Percentiles rank a stretch among this genome's conserved stretches.
phyloP scores from a whole-genome alignment of 1,284 basidiomycete genomes.

The Naganishia albida region DNA sequence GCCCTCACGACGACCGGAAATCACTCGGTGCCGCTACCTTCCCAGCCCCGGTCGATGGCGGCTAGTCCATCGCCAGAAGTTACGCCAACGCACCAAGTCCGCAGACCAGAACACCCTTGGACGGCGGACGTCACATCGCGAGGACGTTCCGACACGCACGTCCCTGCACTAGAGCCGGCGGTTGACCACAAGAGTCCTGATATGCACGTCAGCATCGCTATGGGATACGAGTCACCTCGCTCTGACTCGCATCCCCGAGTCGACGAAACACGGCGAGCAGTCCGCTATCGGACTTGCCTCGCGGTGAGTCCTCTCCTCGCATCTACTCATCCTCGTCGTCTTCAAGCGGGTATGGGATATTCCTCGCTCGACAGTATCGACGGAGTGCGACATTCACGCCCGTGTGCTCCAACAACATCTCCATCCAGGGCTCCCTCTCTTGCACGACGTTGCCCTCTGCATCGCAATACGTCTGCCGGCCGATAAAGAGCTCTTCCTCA shows the following conservation, averaged over 20 bases:
- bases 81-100: conserved; percentile 15
- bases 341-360: neutral
- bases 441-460: neutral
- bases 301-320: too few relatives aligned
- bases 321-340: conserved; percentile 2
- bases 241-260: neutral
- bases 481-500: neutral
- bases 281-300: neutral
- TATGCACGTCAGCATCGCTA: neutral
- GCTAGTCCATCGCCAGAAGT: conserved; percentile 2
- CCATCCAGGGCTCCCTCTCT: conserved; percentile 61
- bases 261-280: neutral
- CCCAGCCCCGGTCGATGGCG: conserved; percentile 16
- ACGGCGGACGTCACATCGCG: conserved; percentile 14
- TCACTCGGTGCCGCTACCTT: conserved; percentile 21
- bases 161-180: conserved; percentile 5
- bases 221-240: neutral
- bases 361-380: neutral
- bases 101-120: neutral
- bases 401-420: conserved; percentile 53
- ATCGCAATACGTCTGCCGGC: conserved; percentile 7
- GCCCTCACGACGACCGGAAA: conserved; percentile 22
- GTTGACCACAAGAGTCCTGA: neutral
- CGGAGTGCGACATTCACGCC: neutral
- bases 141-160: conserved; percentile 16